Base-by-base conservation (phyloP, 441 rosid genomes). In the Oxalis stricta region DNA sequence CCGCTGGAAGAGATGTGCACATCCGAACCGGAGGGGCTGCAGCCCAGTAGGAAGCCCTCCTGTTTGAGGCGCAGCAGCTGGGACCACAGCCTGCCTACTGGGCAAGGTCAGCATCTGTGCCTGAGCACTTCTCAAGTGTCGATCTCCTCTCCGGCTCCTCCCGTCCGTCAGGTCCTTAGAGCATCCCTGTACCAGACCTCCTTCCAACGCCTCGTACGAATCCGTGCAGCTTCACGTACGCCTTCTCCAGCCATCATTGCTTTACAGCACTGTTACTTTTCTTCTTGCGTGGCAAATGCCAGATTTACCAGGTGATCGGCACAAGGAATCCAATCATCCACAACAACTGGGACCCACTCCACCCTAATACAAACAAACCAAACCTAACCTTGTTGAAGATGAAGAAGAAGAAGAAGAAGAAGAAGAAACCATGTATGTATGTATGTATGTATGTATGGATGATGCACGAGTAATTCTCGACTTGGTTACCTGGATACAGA, bases 1-100 rank as follows among this genome's bases (percentile, higher is more conserved):
- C n/a, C 99, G 58, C 99, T 84, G 22, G 99, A 93, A 56, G 99
- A 93, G 47, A 93, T 64, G 59, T 88, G 99, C 33, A 82, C 96
- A 76, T 93, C 99, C 38, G 99, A 93, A 47, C 99, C 99, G 5
- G 99, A 93, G 45, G 99, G 99, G 69, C 99, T 93, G 99, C 99
- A 52, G n/a, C 99, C 99, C 55, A 93, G 97, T 46, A 93, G 77
- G 64, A 93, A 93, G 10, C 97, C 99, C 70, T 93, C 97, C 55
- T 79, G 97, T 59, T 93, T 93, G 59, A 88, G 88, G 40, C 95
- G 96, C 59, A 93, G 64, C 67, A 93, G 56, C 38, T 93, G 99
- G 62, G 99, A 88, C 99, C 99, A 93, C 35, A 93, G 73, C 60
- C 99, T 80, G 55, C 99, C 99, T 48, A 97, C 88, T 31, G n/a